A percentile compares a stretch with the other conserved stretches of the same genome.
These are phyloP conservation scores for Graphilbum sp. DNA, from an alignment of 2,329 filamentous ascomycete species.

Conservation along the genomic window DNA sequence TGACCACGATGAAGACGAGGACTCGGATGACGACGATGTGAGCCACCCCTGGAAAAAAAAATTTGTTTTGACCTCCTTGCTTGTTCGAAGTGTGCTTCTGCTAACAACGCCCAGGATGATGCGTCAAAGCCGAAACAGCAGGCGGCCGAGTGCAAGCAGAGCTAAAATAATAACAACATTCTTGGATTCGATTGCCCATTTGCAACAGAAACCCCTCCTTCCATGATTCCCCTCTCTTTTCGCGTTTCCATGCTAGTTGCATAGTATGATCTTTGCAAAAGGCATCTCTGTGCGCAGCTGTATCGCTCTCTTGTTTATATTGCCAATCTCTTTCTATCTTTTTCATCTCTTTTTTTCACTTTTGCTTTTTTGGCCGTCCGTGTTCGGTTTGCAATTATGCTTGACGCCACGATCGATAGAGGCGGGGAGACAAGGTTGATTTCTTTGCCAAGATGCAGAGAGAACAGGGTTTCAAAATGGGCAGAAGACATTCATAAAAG, in stretches of 20 bases:
- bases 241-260: background rate
- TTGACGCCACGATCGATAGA: background rate
- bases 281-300: too few species aligned
- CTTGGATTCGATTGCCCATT: background rate
- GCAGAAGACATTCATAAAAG: background rate
- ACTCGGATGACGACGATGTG: constrained; percentile 60
- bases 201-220: background rate
- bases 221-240: background rate
- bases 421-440: background rate
- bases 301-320: too few species aligned
- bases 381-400: background rate
- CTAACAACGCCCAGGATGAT: constrained; percentile 47
- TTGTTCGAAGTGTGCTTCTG: too few species aligned
- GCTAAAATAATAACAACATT: constrained; percentile 30
- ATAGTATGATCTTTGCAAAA: too few species aligned
- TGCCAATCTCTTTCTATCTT: too few species aligned
- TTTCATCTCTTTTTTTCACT: too few species aligned
- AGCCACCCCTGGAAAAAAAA: too few species aligned
- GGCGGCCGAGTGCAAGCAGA: constrained; percentile 91
- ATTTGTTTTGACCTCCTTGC: constrained; percentile 1
- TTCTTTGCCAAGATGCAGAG: background rate
- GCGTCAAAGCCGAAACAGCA: constrained; percentile 85
- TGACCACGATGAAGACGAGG: constrained; percentile 66
- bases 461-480: background rate
- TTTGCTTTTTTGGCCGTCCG: too few species aligned